phyloP scores from a whole-genome alignment of 177 flowering plant genomes.

The Vitis hybrid region DNA sequence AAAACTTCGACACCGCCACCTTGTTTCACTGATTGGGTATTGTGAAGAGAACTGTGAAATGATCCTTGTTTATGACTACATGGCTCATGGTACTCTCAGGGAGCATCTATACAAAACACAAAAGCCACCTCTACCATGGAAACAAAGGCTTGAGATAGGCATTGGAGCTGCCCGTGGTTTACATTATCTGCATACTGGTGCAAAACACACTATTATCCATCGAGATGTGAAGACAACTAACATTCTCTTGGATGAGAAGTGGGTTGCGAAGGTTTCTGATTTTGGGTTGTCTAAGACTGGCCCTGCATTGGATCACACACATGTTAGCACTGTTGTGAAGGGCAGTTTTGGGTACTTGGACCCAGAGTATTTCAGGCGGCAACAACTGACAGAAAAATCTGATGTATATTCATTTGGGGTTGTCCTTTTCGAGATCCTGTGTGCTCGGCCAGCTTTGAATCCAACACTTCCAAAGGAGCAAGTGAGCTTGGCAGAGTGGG shows the following conservation, averaged over 20 bases:
- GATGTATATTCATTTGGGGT: constrained; percentile 97
- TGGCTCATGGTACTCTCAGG: constrained; percentile 92
- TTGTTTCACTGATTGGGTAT: constrained; percentile 89
- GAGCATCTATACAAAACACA: constrained; percentile 93
- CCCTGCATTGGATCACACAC: constrained; percentile 86
- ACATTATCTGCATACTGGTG: constrained; percentile 93
- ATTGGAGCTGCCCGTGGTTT: constrained; percentile 94
- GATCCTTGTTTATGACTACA: constrained; percentile 96
- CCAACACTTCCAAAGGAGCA: constrained; percentile 86
- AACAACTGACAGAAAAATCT: constrained; percentile 89
- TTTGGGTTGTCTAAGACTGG: constrained; percentile 92
- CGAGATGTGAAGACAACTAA: constrained; percentile 91
- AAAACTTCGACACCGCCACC: constrained; percentile 89
- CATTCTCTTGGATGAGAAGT: constrained; percentile 88
- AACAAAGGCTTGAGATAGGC: constrained; percentile 89
- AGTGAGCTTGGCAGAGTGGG: constrained; percentile 97
- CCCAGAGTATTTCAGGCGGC: constrained; percentile 91
- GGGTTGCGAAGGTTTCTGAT: constrained; percentile 97
- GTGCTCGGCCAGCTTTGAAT: constrained; percentile 89
- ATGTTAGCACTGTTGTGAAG: constrained; percentile 95
- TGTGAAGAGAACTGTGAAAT: constrained; percentile 89
- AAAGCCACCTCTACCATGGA: constrained; percentile 86
- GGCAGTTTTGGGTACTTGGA: constrained; percentile 95
- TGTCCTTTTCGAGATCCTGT: constrained; percentile 79
- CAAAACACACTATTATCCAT: constrained; percentile 84